Percentiles rank a stretch among this genome's conserved stretches.
Evolutionary conservation across 176 grass and related monocot genomes (phyloP).

Genomic region (Coix lacrymajobi): DNA sequence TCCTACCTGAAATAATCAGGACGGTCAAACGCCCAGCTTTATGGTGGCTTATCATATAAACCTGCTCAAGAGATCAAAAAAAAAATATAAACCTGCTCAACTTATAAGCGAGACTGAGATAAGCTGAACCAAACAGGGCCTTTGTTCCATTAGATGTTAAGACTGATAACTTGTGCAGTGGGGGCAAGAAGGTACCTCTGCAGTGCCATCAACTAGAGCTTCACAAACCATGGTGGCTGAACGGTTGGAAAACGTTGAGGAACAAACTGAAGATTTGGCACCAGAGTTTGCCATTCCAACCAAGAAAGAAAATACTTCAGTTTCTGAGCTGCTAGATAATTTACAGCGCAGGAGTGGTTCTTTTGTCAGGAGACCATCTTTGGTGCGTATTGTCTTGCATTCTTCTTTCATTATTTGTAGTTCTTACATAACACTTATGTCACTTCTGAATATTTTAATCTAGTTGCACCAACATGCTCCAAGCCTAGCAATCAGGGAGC

Average conservation of each 20-base stretch:
- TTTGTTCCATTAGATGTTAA: conserved; percentile 24
- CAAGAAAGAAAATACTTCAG: conserved; percentile 47
- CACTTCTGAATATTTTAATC: conserved; percentile 23
- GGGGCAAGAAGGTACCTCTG: conserved; percentile 19
- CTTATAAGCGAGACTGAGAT: too few species aligned
- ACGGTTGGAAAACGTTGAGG: conserved; percentile 37
- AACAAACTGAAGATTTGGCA: conserved; percentile 47
- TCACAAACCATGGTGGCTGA: conserved; percentile 31
- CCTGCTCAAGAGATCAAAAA: too few species aligned
- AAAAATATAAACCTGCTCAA: too few species aligned
- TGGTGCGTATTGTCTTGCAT: conserved; percentile 32
- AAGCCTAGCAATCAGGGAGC: neutral
- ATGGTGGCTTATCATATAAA: too few species aligned
- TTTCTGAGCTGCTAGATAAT: conserved; percentile 79
- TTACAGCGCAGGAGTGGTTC: conserved; percentile 49
- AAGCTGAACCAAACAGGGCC: too few species aligned
- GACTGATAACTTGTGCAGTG: conserved; percentile 24
- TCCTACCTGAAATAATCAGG: too few species aligned
- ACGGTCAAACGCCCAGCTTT: too few species aligned
- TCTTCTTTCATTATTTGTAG: conserved; percentile 14
- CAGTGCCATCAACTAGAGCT: conserved; percentile 23
- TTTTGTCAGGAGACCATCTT: conserved; percentile 38
- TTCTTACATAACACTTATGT: conserved; percentile 10
- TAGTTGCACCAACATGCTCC: conserved; percentile 27
- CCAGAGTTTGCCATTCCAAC: conserved; percentile 26